phyloP scores from a whole-genome alignment of 768 basidiomycete species.

The Auriscalpium microsporum region DNA sequence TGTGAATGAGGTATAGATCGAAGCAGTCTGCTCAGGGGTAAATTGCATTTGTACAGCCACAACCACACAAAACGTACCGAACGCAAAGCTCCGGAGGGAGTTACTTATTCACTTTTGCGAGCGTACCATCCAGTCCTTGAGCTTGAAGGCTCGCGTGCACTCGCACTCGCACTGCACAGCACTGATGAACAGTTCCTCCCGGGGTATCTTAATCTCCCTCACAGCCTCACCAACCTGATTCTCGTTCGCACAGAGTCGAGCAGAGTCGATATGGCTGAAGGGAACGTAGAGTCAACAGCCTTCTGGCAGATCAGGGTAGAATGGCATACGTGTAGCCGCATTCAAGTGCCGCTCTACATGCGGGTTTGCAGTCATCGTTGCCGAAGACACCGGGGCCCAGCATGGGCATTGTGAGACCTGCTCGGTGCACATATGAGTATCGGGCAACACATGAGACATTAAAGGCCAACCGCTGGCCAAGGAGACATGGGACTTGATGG shows the following conservation, averaged over 20 bases:
- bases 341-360: slow-evolving; percentile 53
- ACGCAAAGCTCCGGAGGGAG: slow-evolving; percentile 1
- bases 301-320: neutral
- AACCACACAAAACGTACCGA: neutral
- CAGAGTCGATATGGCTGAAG: slow-evolving; percentile 63
- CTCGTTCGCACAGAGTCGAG: slow-evolving; percentile 63
- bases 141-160: neutral
- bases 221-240: slow-evolving; percentile 51
- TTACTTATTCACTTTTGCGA: slow-evolving; percentile 1
- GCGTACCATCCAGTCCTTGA: neutral
- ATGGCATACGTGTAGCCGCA: slow-evolving; percentile 51
- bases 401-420: slow-evolving; percentile 51
- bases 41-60: neutral
- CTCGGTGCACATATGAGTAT: neutral
- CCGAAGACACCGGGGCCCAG: slow-evolving; percentile 67
- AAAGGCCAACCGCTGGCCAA: slow-evolving; percentile 1
- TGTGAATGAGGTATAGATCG: slow-evolving; percentile 76
- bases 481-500: slow-evolving; percentile 21
- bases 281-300: neutral
- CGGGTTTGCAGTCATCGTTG: slow-evolving; percentile 47
- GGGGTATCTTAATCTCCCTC: slow-evolving; percentile 42
- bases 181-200: slow-evolving; percentile 70
- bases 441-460: neutral
- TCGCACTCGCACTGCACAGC: slow-evolving; percentile 17
- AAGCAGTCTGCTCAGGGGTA: slow-evolving; percentile 39